Conservation (phyloP, 208 protist genomes). For the Crithidia brevicula region DNA sequence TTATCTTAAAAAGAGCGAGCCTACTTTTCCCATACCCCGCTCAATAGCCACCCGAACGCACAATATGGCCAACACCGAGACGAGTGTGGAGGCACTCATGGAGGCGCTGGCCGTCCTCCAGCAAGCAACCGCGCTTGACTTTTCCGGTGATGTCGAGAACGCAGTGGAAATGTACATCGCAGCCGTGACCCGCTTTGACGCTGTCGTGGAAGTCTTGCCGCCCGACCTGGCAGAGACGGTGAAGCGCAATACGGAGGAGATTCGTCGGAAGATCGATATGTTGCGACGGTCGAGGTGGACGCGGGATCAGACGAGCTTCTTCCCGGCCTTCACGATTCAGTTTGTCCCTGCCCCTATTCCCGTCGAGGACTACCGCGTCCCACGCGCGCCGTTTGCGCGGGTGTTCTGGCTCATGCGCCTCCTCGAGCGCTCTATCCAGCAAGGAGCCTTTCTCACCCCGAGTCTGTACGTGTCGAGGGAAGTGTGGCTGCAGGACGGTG, state of each 20-base stretch:
- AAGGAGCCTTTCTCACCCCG: slow-evolving; percentile 78
- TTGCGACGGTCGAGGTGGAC: slow-evolving; percentile 50
- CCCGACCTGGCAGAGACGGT: slow-evolving; percentile 56
- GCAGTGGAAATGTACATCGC: slow-evolving; percentile 75
- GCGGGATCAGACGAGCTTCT: slow-evolving; percentile 48
- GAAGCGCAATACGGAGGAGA: slow-evolving; percentile 57
- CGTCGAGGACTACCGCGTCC: slow-evolving; percentile 68
- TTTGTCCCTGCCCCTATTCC: slow-evolving; percentile 62
- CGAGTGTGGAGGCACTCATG: slow-evolving; percentile 50
- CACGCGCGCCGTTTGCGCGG: slow-evolving; percentile 44
- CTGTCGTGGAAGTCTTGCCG: slow-evolving; percentile 46
- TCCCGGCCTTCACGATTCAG: slow-evolving; percentile 65
- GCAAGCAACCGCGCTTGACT: slow-evolving; percentile 72
- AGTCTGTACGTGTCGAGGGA: slow-evolving; percentile 76
- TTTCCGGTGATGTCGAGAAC: slow-evolving; percentile 52
- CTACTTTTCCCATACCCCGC: too few species aligned
- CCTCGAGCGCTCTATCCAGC: slow-evolving; percentile 71
- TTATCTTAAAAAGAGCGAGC: too few species aligned
- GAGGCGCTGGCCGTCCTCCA: slow-evolving; percentile 75
- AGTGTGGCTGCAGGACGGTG: slow-evolving; percentile 80
- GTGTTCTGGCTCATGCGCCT: slow-evolving; percentile 85
- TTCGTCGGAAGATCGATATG: slow-evolving; percentile 62
- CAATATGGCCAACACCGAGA: slow-evolving; percentile 32
- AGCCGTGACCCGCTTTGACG: slow-evolving; percentile 57
- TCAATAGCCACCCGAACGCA: background rate